A percentile compares a stretch with the other conserved stretches of the same genome.
Evolutionary conservation across 2,329 filamentous ascomycete genomes (phyloP).

Genomic region (Raffaelea arxii): DNA sequence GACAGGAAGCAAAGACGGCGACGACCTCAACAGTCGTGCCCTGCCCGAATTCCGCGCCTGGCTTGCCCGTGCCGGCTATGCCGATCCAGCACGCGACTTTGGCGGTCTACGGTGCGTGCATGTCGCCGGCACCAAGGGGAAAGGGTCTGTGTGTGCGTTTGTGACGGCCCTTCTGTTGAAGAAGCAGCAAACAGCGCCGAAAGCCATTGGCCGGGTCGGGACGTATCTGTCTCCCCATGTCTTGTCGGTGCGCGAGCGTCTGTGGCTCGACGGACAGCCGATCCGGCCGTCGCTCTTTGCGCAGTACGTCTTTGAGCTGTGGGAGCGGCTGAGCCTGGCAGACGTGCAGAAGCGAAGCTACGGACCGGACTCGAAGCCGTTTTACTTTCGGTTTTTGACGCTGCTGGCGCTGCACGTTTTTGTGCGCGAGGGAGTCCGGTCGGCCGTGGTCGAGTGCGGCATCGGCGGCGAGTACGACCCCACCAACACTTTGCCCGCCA

Average conservation of each 20-base stretch:
- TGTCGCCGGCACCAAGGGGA: constrained; percentile 89
- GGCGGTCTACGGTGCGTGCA: constrained; percentile 52
- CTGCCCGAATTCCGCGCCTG: constrained; percentile 77
- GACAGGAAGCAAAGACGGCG: constrained; percentile 33
- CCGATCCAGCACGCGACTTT: constrained; percentile 32
- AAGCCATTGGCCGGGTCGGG: constrained; percentile 42
- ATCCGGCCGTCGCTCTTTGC: constrained; percentile 61
- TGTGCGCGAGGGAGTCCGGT: constrained; percentile 61
- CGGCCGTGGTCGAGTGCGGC: constrained; percentile 82
- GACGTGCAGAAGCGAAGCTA: constrained; percentile 27
- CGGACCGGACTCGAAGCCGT: constrained; percentile 61
- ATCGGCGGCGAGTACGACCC: constrained; percentile 62
- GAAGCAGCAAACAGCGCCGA: neutral
- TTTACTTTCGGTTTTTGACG: constrained; percentile 88
- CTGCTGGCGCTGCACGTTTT: constrained; percentile 83
- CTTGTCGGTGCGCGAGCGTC: constrained; percentile 73
- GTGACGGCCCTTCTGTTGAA: constrained; percentile 63
- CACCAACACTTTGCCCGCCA: constrained; percentile 64
- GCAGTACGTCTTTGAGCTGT: constrained; percentile 73
- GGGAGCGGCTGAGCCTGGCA: constrained; percentile 49
- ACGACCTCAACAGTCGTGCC: constrained; percentile 60
- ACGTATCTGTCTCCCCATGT: constrained; percentile 83
- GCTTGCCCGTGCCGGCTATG: constrained; percentile 66
- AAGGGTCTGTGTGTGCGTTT: constrained; percentile 81
- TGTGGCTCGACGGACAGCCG: constrained; percentile 66